These are phyloP conservation scores for Orbilia quercus DNA, from an alignment of 2,329 filamentous ascomycete genomes.

Conservation along the genomic window DNA sequence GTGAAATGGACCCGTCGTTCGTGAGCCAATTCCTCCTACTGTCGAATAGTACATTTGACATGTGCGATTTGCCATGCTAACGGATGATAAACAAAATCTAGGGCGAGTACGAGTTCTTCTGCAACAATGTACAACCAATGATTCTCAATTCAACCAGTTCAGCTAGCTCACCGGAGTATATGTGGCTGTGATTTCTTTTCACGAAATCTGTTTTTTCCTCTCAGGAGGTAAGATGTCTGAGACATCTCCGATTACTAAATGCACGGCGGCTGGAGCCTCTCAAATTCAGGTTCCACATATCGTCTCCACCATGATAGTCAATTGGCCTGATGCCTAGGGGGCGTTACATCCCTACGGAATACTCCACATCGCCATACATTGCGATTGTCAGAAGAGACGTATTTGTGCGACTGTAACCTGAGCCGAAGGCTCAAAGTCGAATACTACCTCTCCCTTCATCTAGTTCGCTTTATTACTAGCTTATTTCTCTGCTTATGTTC, in stretches of 20 bases:
- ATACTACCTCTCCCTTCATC: not conserved
- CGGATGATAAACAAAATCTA: constrained; percentile 30
- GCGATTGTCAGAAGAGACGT: constrained; percentile 20
- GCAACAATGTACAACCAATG: constrained; percentile 54
- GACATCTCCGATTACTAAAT: constrained; percentile 55
- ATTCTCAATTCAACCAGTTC: constrained; percentile 46
- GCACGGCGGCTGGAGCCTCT: constrained; percentile 31
- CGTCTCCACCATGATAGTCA: constrained; percentile 37
- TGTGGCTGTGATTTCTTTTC: constrained; percentile 44
- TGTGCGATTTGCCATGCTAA: constrained; percentile 28
- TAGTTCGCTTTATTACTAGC: not conserved
- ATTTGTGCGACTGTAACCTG: constrained; percentile 14
- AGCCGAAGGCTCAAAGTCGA: constrained; percentile 11
- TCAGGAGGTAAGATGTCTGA: constrained; percentile 55
- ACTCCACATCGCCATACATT: constrained; percentile 24
- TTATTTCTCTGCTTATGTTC: constrained; percentile 5
- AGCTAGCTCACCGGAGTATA: constrained; percentile 52
- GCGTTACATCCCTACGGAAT: constrained; percentile 43
- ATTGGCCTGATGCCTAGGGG: constrained; percentile 52
- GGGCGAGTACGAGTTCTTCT: constrained; percentile 55
- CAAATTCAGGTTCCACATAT: constrained; percentile 39
- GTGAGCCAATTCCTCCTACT: constrained; percentile 49
- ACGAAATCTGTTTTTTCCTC: constrained; percentile 9
- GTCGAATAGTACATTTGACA: constrained; percentile 8
- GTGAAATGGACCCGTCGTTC: constrained; percentile 56